Evolutionary conservation across 768 basidiomycete species (phyloP).

Genomic region (Coprinellus micaceus): DNA sequence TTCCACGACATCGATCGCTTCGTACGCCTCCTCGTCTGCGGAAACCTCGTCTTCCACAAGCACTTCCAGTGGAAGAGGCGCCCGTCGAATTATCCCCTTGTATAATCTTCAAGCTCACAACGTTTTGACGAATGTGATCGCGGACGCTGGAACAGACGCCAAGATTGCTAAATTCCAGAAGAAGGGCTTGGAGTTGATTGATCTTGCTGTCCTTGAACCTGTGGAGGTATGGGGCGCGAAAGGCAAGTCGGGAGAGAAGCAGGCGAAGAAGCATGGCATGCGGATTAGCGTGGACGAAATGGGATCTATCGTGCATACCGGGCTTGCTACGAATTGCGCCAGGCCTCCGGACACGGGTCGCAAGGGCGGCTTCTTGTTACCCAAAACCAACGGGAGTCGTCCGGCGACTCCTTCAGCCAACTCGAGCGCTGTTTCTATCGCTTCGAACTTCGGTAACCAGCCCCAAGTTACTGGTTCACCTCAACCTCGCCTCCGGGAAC

Average conservation of each 20-base stretch:
- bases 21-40: constrained; percentile 25
- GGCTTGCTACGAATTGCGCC: constrained; percentile 2
- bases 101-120: constrained; percentile 89
- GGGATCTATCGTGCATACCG: constrained; percentile 20
- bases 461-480: constrained; percentile 12
- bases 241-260: constrained; percentile 16
- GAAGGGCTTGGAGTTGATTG: constrained; percentile 73
- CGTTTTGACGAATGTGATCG: constrained; percentile 79
- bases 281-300: constrained; percentile 29
- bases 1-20: constrained; percentile 38
- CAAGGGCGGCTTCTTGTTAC: constrained; percentile 15
- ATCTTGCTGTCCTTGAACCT: constrained; percentile 75
- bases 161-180: constrained; percentile 76
- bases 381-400: constrained; percentile 11
- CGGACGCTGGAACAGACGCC: constrained; percentile 86
- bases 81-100: constrained; percentile 75
- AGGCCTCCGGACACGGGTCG: constrained; percentile 14
- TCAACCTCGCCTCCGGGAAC: not conserved
- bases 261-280: constrained; percentile 25
- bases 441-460: constrained; percentile 14
- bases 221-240: constrained; percentile 65
- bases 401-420: constrained; percentile 22
- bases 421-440: constrained; percentile 27
- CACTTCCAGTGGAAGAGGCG: constrained; percentile 26
- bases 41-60: constrained; percentile 17